Conservation (phyloP, 2,329 filamentous ascomycete species). For the Verticillium longisporum region DNA sequence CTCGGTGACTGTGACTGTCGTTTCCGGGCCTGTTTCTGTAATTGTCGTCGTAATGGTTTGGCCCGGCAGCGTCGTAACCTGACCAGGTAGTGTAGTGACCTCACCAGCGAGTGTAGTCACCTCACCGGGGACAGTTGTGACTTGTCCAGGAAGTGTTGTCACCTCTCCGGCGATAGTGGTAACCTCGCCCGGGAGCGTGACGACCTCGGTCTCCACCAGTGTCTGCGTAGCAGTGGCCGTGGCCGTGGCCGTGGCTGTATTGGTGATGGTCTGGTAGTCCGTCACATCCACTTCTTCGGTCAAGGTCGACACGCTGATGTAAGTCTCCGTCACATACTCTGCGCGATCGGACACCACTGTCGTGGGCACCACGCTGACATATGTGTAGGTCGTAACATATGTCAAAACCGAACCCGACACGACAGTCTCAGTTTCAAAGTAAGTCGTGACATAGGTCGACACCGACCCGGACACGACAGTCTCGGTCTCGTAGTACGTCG, state of each 20-base stretch:
- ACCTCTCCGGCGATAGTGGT: conserved; percentile 8
- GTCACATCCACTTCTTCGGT: conserved; percentile 7
- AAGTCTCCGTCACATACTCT: conserved; percentile 7
- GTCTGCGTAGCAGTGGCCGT: neutral
- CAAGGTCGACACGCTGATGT: conserved; percentile 5
- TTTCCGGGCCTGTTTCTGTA: conserved; percentile 18
- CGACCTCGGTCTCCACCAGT: neutral
- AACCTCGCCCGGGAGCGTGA: neutral
- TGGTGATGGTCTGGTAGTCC: conserved; percentile 4
- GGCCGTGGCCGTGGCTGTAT: conserved; percentile 6
- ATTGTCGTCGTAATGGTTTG: conserved; percentile 24
- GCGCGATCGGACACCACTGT: conserved; percentile 8
- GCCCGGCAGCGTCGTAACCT: conserved; percentile 16
- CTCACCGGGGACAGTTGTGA: conserved; percentile 5
- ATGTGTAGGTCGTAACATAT: conserved; percentile 3
- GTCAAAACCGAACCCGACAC: no score
- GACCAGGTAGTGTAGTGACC: conserved; percentile 11
- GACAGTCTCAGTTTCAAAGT: no score
- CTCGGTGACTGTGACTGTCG: conserved; percentile 23
- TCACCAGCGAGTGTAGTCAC: conserved; percentile 8
- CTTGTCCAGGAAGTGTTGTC: conserved; percentile 15
- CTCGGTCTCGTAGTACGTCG: conserved; percentile 4
- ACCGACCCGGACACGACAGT: conserved; percentile 1
- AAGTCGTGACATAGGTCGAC: no score
- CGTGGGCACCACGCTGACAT: conserved; percentile 5